phyloP scores from a whole-genome alignment of 2,329 filamentous ascomycete species.

The Colletotrichum scovillei region DNA sequence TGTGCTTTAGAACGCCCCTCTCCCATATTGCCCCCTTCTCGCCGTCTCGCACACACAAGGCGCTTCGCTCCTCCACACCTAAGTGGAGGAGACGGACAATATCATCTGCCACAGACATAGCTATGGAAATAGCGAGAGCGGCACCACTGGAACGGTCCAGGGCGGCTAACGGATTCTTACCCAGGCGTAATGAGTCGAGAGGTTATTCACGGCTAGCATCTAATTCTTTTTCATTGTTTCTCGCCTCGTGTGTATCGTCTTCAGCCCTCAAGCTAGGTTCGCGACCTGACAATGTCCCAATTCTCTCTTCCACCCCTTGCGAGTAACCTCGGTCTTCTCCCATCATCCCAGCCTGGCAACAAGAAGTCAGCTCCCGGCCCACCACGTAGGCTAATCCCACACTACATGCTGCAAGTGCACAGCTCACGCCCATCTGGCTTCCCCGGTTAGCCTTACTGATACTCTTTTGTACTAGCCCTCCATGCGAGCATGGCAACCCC shows the following conservation, averaged over 20 bases:
- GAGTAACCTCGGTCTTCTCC: neutral
- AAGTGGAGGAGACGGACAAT: neutral
- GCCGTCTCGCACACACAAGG: neutral
- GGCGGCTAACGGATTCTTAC: conserved; percentile 12
- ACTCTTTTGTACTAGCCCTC: neutral
- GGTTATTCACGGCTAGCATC: conserved; percentile 13
- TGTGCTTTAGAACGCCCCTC: neutral
- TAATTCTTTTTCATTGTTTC: neutral
- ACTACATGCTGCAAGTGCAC: conserved; percentile 14
- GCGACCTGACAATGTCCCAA: neutral
- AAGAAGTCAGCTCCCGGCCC: neutral
- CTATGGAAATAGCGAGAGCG: conserved; percentile 2
- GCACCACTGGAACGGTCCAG: neutral
- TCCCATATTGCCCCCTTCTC: neutral
- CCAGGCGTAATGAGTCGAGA: conserved; percentile 8
- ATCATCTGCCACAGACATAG: neutral
- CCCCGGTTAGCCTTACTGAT: conserved; percentile 11
- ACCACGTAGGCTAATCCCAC: neutral
- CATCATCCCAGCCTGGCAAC: neutral
- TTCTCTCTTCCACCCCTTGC: neutral
- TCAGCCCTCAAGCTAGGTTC: neutral
- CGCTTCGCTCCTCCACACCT: neutral
- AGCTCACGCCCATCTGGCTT: neutral
- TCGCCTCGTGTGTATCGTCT: conserved; percentile 10
- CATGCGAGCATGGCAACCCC: conserved; percentile 27